These are phyloP conservation scores for Candida nonsorbophila DNA, from an alignment of 805 yeast genomes.

Conservation along the genomic window DNA sequence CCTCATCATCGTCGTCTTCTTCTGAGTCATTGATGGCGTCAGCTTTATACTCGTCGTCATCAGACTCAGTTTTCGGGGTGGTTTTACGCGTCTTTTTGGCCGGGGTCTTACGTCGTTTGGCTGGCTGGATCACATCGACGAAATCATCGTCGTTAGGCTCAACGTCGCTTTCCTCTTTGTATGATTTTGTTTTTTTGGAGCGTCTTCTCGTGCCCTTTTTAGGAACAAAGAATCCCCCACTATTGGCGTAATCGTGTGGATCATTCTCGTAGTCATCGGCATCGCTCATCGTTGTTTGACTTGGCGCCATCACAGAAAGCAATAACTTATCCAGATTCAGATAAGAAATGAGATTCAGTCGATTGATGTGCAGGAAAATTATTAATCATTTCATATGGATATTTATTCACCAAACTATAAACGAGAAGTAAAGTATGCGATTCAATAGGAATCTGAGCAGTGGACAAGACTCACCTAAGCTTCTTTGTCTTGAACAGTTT, in stretches of 20 bases:
- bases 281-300: too few species aligned
- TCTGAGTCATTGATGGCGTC: constrained; percentile 10
- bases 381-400: too few species aligned
- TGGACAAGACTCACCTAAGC: too few species aligned
- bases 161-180: constrained; percentile 17
- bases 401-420: too few species aligned
- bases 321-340: too few species aligned
- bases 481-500: too few species aligned
- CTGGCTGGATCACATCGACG: constrained; percentile 5
- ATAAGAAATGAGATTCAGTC: too few species aligned
- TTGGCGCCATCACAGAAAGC: too few species aligned
- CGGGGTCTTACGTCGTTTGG: constrained; percentile 10
- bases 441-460: too few species aligned
- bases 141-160: constrained; percentile 9
- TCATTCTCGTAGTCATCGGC: too few species aligned
- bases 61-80: constrained; percentile 9
- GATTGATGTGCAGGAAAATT: too few species aligned
- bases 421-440: too few species aligned
- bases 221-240: constrained; percentile 34
- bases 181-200: constrained; percentile 13
- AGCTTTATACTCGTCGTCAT: constrained; percentile 17
- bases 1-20: constrained; percentile 30
- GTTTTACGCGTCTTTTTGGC: constrained; percentile 8
- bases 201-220: constrained; percentile 24
- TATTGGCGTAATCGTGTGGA: constrained; percentile 1